A percentile compares a stretch with the other conserved stretches of the same genome.
Conservation (phyloP, 345 rosid species). For the Bretschneidera sinensis region DNA sequence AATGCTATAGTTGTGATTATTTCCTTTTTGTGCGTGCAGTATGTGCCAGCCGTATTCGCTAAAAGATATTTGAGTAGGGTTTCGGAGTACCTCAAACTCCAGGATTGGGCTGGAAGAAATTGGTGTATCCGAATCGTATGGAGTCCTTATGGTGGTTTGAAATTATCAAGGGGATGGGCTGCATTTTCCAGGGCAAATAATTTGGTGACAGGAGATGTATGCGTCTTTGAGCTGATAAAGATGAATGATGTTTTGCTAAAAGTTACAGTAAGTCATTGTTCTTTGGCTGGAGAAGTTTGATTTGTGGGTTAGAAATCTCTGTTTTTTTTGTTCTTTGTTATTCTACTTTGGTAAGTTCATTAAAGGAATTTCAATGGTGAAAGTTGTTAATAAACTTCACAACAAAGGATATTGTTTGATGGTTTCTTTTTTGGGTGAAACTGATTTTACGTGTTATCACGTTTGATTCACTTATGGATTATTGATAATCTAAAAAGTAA, state of each 20-base stretch:
- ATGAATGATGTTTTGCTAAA: constrained; percentile 49
- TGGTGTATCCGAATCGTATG: constrained; percentile 64
- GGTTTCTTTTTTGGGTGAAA: too few relatives aligned
- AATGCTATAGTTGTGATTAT: neutral
- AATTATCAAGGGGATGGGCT: too few relatives aligned
- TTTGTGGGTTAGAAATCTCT: too few relatives aligned
- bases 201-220: constrained; percentile 61
- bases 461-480: too few relatives aligned
- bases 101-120: constrained; percentile 44
- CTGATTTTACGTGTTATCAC: too few relatives aligned
- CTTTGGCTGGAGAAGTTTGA: too few relatives aligned
- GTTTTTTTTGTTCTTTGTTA: too few relatives aligned
- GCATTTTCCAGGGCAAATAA: too few relatives aligned
- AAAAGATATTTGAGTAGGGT: constrained; percentile 51
- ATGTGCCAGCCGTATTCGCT: constrained; percentile 58
- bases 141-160: constrained; percentile 51
- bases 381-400: too few relatives aligned
- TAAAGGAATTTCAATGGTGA: too few relatives aligned
- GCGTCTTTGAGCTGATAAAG: constrained; percentile 48
- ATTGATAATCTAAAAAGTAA: too few relatives aligned
- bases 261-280: constrained; percentile 47
- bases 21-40: constrained; percentile 30
- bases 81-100: constrained; percentile 52
- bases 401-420: too few relatives aligned
- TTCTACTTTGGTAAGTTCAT: constrained; percentile 14